Percentiles rank a stretch among this genome's conserved stretches.
Conservation (phyloP, 31 red algal genomes). For the Endocladia muricata region DNA sequence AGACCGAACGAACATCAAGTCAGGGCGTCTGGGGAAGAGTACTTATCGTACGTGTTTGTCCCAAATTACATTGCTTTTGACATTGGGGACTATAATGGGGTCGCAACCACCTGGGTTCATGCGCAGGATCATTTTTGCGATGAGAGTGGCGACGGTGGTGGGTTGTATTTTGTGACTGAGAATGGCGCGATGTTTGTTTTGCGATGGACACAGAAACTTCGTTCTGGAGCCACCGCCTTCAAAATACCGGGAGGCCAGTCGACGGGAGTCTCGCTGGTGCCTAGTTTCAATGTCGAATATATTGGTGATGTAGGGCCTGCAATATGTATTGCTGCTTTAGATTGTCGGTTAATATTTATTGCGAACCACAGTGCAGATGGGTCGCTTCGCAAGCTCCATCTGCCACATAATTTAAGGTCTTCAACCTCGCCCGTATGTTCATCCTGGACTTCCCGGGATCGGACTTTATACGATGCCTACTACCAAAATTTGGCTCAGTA, state of each 20-base stretch:
- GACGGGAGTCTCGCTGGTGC: background rate
- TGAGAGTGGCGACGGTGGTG: constrained; percentile 1
- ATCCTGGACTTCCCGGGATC: too few relatives aligned
- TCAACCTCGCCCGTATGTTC: too few relatives aligned
- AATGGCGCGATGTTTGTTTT: constrained; percentile 50
- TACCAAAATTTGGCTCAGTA: constrained; percentile 7
- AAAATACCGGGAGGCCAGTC: constrained; percentile 12
- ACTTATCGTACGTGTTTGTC: constrained; percentile 42
- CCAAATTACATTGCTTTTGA: constrained; percentile 40
- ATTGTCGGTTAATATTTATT: constrained; percentile 32
- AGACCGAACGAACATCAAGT: background rate
- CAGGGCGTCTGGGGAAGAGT: constrained; percentile 26
- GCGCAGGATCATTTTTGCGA: constrained; percentile 53
- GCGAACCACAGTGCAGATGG: constrained; percentile 74
- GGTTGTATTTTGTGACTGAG: constrained; percentile 66
- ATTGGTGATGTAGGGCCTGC: constrained; percentile 76
- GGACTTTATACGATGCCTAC: background rate
- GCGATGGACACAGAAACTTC: constrained; percentile 25
- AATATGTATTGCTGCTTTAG: constrained; percentile 42
- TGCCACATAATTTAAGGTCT: constrained; percentile 3
- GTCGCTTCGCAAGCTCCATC: constrained; percentile 34
- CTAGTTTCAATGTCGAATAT: constrained; percentile 42
- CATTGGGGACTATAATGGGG: constrained; percentile 31
- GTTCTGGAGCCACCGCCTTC: constrained; percentile 32
- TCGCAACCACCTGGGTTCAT: constrained; percentile 46